A percentile compares a stretch with the other conserved stretches of the same genome.
These are phyloP conservation scores for Penicillium odoratum DNA, from an alignment of 495 filamentous ascomycete genomes.

Conservation along the genomic window DNA sequence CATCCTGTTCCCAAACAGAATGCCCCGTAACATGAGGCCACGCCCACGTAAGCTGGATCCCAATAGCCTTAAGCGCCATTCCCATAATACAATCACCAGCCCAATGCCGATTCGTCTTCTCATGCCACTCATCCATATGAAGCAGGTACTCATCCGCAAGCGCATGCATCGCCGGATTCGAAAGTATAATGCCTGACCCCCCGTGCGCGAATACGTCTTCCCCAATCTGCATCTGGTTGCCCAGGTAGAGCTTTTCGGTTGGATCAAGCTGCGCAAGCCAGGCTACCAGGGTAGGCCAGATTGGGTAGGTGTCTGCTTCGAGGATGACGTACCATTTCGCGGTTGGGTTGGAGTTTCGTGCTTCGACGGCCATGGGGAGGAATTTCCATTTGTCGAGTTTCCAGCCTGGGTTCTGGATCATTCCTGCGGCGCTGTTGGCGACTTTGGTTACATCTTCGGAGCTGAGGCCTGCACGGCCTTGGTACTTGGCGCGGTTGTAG, in stretches of 20 bases:
- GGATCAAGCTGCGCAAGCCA: conserved; percentile 55
- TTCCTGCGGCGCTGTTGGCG: conserved; percentile 34
- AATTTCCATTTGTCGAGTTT: conserved; percentile 72
- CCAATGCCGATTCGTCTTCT: conserved; percentile 32
- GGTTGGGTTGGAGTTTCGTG: conserved; percentile 49
- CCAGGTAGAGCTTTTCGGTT: conserved; percentile 52
- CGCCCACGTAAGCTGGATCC: conserved; percentile 32
- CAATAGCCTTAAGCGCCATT: conserved; percentile 38
- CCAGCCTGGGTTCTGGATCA: conserved; percentile 55
- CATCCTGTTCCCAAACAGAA: conserved; percentile 42
- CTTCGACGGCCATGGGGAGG: conserved; percentile 61
- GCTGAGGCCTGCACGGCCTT: conserved; percentile 34
- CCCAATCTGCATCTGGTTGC: conserved; percentile 50
- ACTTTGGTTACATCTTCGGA: conserved; percentile 31
- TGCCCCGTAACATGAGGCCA: conserved; percentile 38
- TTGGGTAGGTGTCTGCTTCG: conserved; percentile 66
- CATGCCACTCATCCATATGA: conserved; percentile 30
- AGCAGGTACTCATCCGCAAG: conserved; percentile 22
- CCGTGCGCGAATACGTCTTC: conserved; percentile 60
- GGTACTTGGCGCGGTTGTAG: conserved; percentile 40
- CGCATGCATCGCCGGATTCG: conserved; percentile 32
- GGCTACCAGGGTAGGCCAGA: conserved; percentile 62
- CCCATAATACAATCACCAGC: conserved; percentile 49
- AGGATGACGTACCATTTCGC: conserved; percentile 68
- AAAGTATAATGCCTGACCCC: conserved; percentile 62